Conservation (phyloP, 2,329 filamentous ascomycete species). For the Mollisiaceae sp. region DNA sequence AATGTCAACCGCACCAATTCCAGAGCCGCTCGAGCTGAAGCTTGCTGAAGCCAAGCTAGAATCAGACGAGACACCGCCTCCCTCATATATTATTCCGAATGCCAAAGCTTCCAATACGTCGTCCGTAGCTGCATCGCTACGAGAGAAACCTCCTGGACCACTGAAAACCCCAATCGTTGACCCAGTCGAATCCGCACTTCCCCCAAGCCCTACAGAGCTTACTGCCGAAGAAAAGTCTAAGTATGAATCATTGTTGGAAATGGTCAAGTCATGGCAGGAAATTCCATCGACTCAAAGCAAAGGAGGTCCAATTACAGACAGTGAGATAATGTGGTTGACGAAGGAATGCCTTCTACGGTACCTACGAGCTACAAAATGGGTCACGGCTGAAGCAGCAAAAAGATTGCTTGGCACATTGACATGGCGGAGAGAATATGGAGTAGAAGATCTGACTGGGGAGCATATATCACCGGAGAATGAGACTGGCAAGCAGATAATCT, state of each 20-base stretch:
- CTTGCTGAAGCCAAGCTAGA: slow-evolving; percentile 30
- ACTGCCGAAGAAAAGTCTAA: slow-evolving; percentile 80
- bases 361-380: slow-evolving; percentile 92
- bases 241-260: slow-evolving; percentile 76
- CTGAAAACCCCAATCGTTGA: slow-evolving; percentile 46
- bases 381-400: slow-evolving; percentile 73
- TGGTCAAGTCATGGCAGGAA: slow-evolving; percentile 73
- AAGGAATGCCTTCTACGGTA: slow-evolving; percentile 92
- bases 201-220: slow-evolving; percentile 62
- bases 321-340: slow-evolving; percentile 88
- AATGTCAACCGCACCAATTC: slow-evolving; percentile 28
- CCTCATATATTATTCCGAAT: neutral
- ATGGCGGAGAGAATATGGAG: slow-evolving; percentile 91
- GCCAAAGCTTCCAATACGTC: slow-evolving; percentile 15
- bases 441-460: slow-evolving; percentile 75
- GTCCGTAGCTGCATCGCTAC: slow-evolving; percentile 33
- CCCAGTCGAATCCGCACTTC: slow-evolving; percentile 31
- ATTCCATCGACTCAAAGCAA: slow-evolving; percentile 66
- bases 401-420: slow-evolving; percentile 80
- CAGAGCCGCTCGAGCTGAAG: slow-evolving; percentile 19
- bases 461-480: slow-evolving; percentile 94
- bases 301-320: slow-evolving; percentile 71
- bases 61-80: slow-evolving; percentile 8
- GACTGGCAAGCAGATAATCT: slow-evolving; percentile 90
- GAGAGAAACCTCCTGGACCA: slow-evolving; percentile 43